Evolutionary conservation across 768 basidiomycete genomes (phyloP), one percentile per base, ranked within the genome.

Genomic region (Thelephora ganbajun): DNA sequence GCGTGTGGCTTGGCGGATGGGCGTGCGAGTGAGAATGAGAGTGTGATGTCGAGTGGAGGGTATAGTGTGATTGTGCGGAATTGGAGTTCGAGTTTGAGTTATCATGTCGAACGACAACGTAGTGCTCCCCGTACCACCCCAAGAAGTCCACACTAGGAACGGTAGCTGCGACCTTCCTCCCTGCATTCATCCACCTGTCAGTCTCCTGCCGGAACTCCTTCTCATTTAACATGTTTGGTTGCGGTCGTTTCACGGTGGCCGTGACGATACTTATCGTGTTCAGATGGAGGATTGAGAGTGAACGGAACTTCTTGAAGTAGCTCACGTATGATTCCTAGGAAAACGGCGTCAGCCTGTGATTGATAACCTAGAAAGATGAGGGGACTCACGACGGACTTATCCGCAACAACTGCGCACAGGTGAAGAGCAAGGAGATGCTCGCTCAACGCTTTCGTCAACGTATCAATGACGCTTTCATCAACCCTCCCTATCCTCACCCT

Each of bases 61-160:
- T 30, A 9, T 4, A 30, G 9, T 30, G 4, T 30, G 26, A 30
- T 30, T 30, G 26, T 30, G 26, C 9, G 26, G 26, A 9, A 9
- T 30, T 30, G 4, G 26, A 30, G 26, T 30, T 4, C 4, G 26
- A 30, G 26, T 30, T 30, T 9, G 26, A 9, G 18, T 18, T 41
- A 6, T 41, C 12, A 22, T 41, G 12, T 30, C 78, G 67, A 45
- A 75, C 74, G 47, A 81, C 73, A 49, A 77, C 79, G 55, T 77
- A 80, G 58, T 80, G 77, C 62, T 80, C 80, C 35, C 77, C 76
- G 59, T 82, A 76, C 79, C 79, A 82, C n/a, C 80, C 80, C 1
- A 82, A 59, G 51, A 80, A 82, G 61, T 82, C 80, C 26, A 82
- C 56, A 20, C 69, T 69, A 3, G 72, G 73, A 0, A 81, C 53